Conservation (phyloP, 495 filamentous ascomycete genomes). For the Penicillium tannophilum region DNA sequence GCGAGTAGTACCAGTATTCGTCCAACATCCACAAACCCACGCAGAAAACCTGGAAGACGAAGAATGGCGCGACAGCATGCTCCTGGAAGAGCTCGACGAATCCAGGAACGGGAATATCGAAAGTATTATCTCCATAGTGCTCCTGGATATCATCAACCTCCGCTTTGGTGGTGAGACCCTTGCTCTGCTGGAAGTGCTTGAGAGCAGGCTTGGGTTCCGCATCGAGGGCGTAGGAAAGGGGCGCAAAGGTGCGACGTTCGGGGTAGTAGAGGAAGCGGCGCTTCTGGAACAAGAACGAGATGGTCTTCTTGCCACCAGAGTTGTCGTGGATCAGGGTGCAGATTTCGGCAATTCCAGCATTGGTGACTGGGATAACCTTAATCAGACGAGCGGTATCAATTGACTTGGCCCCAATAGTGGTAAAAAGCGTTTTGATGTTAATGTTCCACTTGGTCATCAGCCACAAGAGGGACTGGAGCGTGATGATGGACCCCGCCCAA, state of each 20-base stretch:
- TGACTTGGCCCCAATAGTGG: constrained; percentile 68
- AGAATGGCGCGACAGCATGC: constrained; percentile 98
- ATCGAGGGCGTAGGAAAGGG: constrained; percentile 85
- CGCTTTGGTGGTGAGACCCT: constrained; percentile 67
- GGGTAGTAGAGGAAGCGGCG: constrained; percentile 87
- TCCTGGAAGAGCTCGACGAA: constrained; percentile 97
- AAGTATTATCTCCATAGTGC: constrained; percentile 95
- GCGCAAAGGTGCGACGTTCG: constrained; percentile 69
- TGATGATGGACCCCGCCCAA: constrained; percentile 84
- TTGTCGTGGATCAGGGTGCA: constrained; percentile 76
- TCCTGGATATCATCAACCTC: constrained; percentile 79
- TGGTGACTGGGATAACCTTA: constrained; percentile 88
- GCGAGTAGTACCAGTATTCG: constrained; percentile 99
- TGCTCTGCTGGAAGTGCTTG: constrained; percentile 72
- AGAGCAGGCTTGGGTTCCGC: constrained; percentile 76
- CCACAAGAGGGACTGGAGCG: constrained; percentile 86
- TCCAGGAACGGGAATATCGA: constrained; percentile 95
- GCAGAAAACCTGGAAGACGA: constrained; percentile 99
- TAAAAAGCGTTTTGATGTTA: constrained; percentile 79
- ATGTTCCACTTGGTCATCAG: constrained; percentile 98
- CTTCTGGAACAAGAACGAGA: constrained; percentile 97
- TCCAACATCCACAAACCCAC: constrained; percentile 98
- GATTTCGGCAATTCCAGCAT: constrained; percentile 88
- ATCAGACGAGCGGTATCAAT: constrained; percentile 81
- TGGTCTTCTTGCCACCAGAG: constrained; percentile 67